Evolutionary conservation across 1,284 basidiomycete species (phyloP), one percentile per base, ranked within the genome.

Genomic region (Boletus smithii): DNA sequence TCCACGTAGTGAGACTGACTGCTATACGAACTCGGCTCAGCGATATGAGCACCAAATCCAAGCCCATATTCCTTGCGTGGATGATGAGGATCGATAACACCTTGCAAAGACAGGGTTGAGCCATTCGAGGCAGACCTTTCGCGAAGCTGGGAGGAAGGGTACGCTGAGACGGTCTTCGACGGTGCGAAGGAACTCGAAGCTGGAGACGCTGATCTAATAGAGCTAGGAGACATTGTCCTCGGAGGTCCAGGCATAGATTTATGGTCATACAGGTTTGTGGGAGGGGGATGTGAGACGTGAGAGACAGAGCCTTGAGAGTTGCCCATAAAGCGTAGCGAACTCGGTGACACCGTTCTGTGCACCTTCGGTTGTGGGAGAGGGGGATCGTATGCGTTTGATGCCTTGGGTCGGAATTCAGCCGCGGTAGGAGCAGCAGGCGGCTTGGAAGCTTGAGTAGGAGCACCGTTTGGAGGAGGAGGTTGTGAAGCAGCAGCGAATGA

Each of bases 311-410:
- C 51, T 9, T 59, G 57, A 11, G 54, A 31, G 30, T 46, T 57
- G 31, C 49, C 20, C 11, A 32, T 32, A 20, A 60, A 53, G 35
- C 62, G 67, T 16, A 66, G 23, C 17, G 59, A 55, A 22, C 37
- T 55, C 16, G 63, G 63, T 22, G 63, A 68, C 4, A 48, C 29
- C 8, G 59, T 51, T 35, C 63, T 61, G 27, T 59, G 57, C 13
- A 72, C 67, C 58, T 76, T 80, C 16, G 73, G 70, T 5, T 76
- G 71, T 17, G 80, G 82, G 46, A 91, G 76, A 22, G 88, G 88
- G 13, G 88, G 88, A 54, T 91, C 88, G 56, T 90, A 91, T 1
- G 88, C 88, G 57, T 89, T 87, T 17, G 70, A 73, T 17, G 79
- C 69, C 63, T 81, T 85, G 14, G 85, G 83, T 45, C 87, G 66